Evolutionary conservation across 768 basidiomycete species (phyloP), one percentile per base, ranked within the genome.

Genomic region (Tylopilus plumbeoviolaceoides): DNA sequence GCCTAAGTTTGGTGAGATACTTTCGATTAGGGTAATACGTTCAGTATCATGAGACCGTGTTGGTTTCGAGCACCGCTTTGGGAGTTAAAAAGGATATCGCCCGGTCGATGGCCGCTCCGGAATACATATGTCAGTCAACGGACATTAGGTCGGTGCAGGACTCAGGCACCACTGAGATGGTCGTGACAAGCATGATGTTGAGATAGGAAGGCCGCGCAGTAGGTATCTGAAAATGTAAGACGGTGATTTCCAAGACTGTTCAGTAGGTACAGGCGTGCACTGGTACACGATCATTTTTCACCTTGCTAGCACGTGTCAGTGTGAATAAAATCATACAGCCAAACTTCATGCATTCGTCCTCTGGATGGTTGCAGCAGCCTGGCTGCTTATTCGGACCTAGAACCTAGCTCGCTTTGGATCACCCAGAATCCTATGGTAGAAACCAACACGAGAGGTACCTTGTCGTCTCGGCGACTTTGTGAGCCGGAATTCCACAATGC

Each of bases 401-500:
- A 7, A 17, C 39, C 4, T 33, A 60, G 21, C 23, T 63, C 62
- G 59, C 56, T 63, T 36, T 63, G 62, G 9, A 59, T 20, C 1
- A 62, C 11, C 57, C 36, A 56, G 25, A 63, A 59, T 23, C 62
- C 62, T 63, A 47, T 7, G 12, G 39, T 7, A 48, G n/a, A 42
- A 31, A 50, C 36, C 15, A 41, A 53, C 43, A 51, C 33, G 28
- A 39, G 44, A 46, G n/a, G 31, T 47, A 62, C 62, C 62, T 62
- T 64, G 62, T 20, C 40, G 56, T 20, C 40, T 54, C 12, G 59
- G 63, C n/a, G 52, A 56, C 25, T 28, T 47, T 8, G 21, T 59
- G 10, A 63, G 52, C 7, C 50, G 50, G 25, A 64, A 62, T 31
- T 64, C 62, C 63, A 64, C 50, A 11, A 56, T 49, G 50, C 62